A percentile compares a stretch with the other conserved stretches of the same genome.
phyloP scores from a whole-genome alignment of 768 basidiomycete species.

The Leccinum boreale region DNA sequence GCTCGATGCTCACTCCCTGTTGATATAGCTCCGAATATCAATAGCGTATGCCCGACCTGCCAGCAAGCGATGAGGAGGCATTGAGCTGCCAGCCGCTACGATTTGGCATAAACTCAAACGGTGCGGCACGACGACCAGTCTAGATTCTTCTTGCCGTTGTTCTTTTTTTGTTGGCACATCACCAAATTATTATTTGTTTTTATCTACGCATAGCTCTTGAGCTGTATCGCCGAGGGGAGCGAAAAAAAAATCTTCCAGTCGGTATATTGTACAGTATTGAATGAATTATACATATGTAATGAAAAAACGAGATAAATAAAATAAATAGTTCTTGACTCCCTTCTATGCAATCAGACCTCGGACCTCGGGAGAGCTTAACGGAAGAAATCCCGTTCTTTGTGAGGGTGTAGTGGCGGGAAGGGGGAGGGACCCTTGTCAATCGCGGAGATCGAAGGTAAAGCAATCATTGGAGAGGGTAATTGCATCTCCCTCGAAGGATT shows the following conservation, averaged over 20 bases:
- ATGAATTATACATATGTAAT: background rate
- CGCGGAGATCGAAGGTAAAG: constrained; percentile 31
- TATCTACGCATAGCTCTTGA: constrained; percentile 24
- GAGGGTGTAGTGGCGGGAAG: constrained; percentile 6
- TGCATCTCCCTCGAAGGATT: background rate
- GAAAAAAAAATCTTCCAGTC: background rate
- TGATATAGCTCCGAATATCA: constrained; percentile 40
- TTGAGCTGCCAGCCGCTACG: constrained; percentile 10
- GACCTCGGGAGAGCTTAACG: constrained; percentile 23
- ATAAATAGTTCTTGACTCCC: constrained; percentile 11
- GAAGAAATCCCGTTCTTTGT: constrained; percentile 21
- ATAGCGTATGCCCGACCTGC: constrained; percentile 42
- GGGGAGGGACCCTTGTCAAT: constrained; percentile 4
- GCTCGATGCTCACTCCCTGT: background rate
- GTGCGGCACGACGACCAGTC: background rate
- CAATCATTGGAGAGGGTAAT: constrained; percentile 1
- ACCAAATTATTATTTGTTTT: constrained; percentile 21
- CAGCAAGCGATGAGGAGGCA: constrained; percentile 25
- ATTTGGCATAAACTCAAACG: background rate
- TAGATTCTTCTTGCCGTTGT: constrained; percentile 6
- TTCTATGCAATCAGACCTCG: background rate
- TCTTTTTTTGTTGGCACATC: constrained; percentile 13
- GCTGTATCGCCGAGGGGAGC: constrained; percentile 21
- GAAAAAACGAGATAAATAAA: background rate
- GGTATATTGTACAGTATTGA: constrained; percentile 12